Base-by-base conservation (phyloP, 176 grass and related monocot genomes). In the Elaeis guineensis region DNA sequence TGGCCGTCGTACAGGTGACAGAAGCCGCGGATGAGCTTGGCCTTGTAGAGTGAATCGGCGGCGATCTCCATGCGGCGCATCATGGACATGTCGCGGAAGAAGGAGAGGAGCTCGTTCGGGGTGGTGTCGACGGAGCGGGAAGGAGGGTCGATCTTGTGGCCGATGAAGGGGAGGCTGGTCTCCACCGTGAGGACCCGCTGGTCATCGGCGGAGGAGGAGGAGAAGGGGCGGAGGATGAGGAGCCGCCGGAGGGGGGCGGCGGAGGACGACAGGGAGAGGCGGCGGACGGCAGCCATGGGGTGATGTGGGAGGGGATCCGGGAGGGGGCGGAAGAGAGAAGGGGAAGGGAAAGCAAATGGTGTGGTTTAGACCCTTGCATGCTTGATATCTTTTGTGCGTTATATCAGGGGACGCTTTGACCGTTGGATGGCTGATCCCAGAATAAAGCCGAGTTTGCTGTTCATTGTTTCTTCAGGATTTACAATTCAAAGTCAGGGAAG, bases 1-100 rank as follows among this genome's bases (percentile, higher is more conserved):
- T 96, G 87, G 0, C 87, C 92, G 55, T 96, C 92, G 80, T 96
- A 96, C 19, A 96, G 83, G 72, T 96, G 92, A 78, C 91, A 96
- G 78, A 96, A 96, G 3, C 91, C 91, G 2, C 83, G 83, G 80
- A 96, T 90, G 17, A 96, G 91, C 86, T 96, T 96, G 0, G 86
- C 72, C 72, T 96, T 96, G 91, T 96, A 96, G 61, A 96, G 91
- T 0, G 91, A 96, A 61, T 96, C 91, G 5, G 92, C 92, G 3
- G 92, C 80, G 78, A 90, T 85, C 83, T 96, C 92, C n/a, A 39
- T 20, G 22, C 92, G 86, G 0, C 92, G 92, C 92, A 96, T 96
- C 0, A 80, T 9, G 5, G 83, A 19, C 92, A 96, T 96, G 69
- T 74, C 59, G 69, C 61, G 80, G 78, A 85, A 96, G 69, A 80